Base-by-base conservation (phyloP, 768 basidiomycete species). In the Termitomyces sp. region DNA sequence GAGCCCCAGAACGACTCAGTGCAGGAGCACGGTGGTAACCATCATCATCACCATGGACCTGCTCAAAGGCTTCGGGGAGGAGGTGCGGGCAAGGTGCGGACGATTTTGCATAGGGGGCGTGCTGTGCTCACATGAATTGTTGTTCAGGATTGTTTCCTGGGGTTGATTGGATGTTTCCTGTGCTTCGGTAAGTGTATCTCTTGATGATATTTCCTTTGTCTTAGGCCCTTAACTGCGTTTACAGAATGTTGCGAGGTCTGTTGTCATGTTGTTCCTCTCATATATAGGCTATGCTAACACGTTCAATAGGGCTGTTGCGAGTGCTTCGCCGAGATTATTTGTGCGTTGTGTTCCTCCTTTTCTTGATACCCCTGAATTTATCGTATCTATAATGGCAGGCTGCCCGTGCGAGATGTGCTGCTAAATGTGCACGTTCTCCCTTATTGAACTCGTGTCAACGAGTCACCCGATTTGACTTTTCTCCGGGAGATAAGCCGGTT, bases 351-450 rank as follows among this genome's bases (percentile, higher is more conserved):
- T 26, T 17, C 19, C 3, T 35, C 5, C 32, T 17, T 19, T 14
- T 15, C 12, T 19, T 43, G 22, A 49, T 49, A 9, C 15, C 53
- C 9, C 24, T n/a, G 32, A 30, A 10, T 26, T 35, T 10, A 51
- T 5, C 15, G 11, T n/a, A 5, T 17, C 1, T 17, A 32, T 30
- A 0, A 8, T 34, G 35, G 9, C 51, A 88, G 87, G 87, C 70
- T 89, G 86, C 76, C 87, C 87, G 9, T 89, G 87, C 74, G 87
- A 89, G 72, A 81, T 88, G 80, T 83, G 81, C 67, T 88, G 85
- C 66, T 85, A 74, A 73, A 59, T 50, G 37, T 50, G 22, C 43
- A 40, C 40, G 30, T 50, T 34, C n/a, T 49, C 43, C 26, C 32
- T 38, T 24, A 73, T 11, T 37, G 3, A 12, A 26, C 11, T 38